These are phyloP conservation scores for Boletus subluridellus DNA, from an alignment of 1,284 basidiomycete species.

Conservation along the genomic window DNA sequence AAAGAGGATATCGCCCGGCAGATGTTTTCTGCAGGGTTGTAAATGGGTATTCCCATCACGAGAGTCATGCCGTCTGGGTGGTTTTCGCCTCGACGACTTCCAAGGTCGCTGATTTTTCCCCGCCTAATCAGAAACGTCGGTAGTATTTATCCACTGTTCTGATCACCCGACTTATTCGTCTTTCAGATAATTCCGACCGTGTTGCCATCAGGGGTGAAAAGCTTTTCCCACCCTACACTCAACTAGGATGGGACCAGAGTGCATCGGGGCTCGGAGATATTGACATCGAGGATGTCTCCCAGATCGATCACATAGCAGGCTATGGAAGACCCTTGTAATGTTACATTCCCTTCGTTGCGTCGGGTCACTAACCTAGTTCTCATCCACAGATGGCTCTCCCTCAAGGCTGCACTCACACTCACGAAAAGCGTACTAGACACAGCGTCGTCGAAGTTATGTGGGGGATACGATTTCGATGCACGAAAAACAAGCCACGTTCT, in stretches of 20 bases:
- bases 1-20: background rate
- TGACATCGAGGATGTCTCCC: too few species aligned
- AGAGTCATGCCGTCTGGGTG: conserved; percentile 8
- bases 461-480: background rate
- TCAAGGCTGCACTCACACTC: background rate
- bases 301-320: too few species aligned
- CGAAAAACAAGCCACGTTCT: background rate
- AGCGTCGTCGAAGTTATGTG: background rate
- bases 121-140: background rate
- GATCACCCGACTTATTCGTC: background rate
- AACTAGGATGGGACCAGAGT: background rate
- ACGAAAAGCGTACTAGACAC: background rate
- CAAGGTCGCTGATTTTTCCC: conserved; percentile 8
- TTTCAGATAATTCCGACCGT: background rate
- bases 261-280: too few species aligned
- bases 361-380: too few species aligned
- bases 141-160: background rate
- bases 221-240: background rate
- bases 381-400: too few species aligned
- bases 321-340: too few species aligned
- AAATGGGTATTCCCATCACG: background rate
- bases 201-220: background rate
- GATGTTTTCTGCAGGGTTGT: conserved; percentile 5
- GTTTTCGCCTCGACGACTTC: conserved; percentile 17
- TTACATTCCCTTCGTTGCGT: too few species aligned